phyloP scores from a whole-genome alignment of 257 asterid species.

The Solanum chaucha region DNA sequence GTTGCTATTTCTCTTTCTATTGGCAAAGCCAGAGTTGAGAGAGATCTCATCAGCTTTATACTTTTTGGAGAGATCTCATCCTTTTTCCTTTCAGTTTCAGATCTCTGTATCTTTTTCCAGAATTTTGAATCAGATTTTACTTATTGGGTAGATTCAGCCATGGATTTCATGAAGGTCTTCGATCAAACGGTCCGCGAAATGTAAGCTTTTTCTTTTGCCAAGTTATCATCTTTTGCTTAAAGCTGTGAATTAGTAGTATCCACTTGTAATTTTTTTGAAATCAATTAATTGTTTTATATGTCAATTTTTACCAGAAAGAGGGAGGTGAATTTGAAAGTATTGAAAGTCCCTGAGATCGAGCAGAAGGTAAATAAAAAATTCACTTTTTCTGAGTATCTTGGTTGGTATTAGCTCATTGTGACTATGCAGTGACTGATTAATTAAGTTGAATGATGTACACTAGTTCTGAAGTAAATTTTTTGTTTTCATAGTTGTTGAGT shows the following conservation, averaged over 20 bases:
- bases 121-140: neutral
- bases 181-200: conserved; percentile 98
- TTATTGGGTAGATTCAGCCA: conserved; percentile 49
- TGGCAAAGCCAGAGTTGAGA: neutral
- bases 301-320: conserved; percentile 49
- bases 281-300: neutral
- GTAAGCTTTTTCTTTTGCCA: conserved; percentile 28
- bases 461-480: neutral
- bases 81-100: neutral
- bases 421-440: neutral
- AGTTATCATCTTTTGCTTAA: neutral
- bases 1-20: neutral
- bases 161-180: conserved; percentile 93
- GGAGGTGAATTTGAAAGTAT: conserved; percentile 93
- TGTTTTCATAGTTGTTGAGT: neutral
- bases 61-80: neutral
- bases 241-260: neutral
- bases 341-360: conserved; percentile 94
- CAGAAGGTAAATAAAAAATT: conserved; percentile 49
- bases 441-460: neutral
- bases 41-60: neutral
- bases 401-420: neutral
- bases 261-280: neutral
- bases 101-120: neutral
- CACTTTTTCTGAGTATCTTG: neutral